Percentiles rank a stretch among this genome's conserved stretches.
phyloP scores from a whole-genome alignment of 1,139 yeast species.

The Pichia sp. region DNA sequence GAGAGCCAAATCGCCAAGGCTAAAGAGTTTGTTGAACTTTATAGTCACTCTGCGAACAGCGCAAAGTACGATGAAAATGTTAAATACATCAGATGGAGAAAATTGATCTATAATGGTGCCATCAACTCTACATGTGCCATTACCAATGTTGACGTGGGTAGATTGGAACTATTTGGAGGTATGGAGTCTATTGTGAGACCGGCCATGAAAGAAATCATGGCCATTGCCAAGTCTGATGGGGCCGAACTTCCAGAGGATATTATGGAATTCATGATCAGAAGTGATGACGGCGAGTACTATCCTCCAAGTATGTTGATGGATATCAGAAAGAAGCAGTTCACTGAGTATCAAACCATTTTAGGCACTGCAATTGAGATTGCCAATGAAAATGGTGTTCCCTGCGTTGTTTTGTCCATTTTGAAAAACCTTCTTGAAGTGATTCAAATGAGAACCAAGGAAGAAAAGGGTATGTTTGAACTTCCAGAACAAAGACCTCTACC shows the following conservation, averaged over 20 bases:
- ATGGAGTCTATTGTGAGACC: constrained; percentile 43
- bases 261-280: constrained; percentile 16
- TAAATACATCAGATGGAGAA: constrained; percentile 59
- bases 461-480: constrained; percentile 35
- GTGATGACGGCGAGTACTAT: constrained; percentile 17
- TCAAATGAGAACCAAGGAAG: constrained; percentile 54
- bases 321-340: constrained; percentile 56
- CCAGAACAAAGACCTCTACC: constrained; percentile 34
- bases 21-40: constrained; percentile 39
- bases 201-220: constrained; percentile 57
- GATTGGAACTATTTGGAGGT: constrained; percentile 49
- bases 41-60: constrained; percentile 37
- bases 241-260: constrained; percentile 26
- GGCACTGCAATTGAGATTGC: constrained; percentile 68
- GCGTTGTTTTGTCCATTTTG: constrained; percentile 52
- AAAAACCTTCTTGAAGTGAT: constrained; percentile 50
- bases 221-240: constrained; percentile 59
- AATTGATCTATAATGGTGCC: constrained; percentile 61
- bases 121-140: constrained; percentile 56
- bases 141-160: constrained; percentile 52
- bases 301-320: constrained; percentile 40
- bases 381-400: constrained; percentile 39
- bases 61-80: constrained; percentile 41
- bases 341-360: constrained; percentile 63
- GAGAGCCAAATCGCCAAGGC: constrained; percentile 27